Evolutionary conservation across 164 flowering plant genomes (phyloP).

Genomic region (Chimonanthus salicifolius): DNA sequence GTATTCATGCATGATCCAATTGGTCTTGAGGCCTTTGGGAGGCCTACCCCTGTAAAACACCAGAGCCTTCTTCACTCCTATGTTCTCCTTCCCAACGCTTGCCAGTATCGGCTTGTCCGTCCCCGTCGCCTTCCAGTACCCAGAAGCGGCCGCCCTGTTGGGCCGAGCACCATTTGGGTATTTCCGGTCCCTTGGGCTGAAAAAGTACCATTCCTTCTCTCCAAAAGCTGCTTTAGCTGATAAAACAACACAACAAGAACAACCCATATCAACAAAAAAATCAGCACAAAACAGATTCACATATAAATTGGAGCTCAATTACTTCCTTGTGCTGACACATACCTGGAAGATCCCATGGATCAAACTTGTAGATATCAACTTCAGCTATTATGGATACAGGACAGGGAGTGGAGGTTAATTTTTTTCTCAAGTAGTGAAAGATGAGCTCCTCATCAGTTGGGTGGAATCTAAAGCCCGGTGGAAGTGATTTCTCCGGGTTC

Average conservation of each 20-base stretch:
- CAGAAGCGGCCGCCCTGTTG: slow-evolving; percentile 50
- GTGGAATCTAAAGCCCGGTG: slow-evolving; percentile 56
- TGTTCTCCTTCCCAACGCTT: slow-evolving; percentile 10
- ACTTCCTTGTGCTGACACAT: neutral
- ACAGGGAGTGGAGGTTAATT: slow-evolving; percentile 24
- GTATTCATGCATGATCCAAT: slow-evolving; percentile 65
- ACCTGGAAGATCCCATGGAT: slow-evolving; percentile 54
- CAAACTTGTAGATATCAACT: slow-evolving; percentile 46
- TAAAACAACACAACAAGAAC: neutral
- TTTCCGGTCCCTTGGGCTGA: slow-evolving; percentile 52
- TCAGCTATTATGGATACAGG: slow-evolving; percentile 41
- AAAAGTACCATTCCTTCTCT: slow-evolving; percentile 57
- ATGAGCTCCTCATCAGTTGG: slow-evolving; percentile 65
- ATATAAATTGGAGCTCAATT: neutral
- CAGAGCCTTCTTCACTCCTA: slow-evolving; percentile 53
- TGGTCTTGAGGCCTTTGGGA: slow-evolving; percentile 46
- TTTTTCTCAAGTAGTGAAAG: slow-evolving; percentile 37
- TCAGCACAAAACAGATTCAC: too few species aligned
- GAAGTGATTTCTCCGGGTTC: slow-evolving; percentile 14
- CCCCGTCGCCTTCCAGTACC: slow-evolving; percentile 62
- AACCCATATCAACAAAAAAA: neutral
- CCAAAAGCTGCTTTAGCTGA: slow-evolving; percentile 39
- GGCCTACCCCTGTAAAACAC: slow-evolving; percentile 53
- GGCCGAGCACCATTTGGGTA: slow-evolving; percentile 57
- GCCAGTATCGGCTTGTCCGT: slow-evolving; percentile 37